Conservation (phyloP, 1,284 basidiomycete genomes). For the Microbotryomycetes sp. region DNA sequence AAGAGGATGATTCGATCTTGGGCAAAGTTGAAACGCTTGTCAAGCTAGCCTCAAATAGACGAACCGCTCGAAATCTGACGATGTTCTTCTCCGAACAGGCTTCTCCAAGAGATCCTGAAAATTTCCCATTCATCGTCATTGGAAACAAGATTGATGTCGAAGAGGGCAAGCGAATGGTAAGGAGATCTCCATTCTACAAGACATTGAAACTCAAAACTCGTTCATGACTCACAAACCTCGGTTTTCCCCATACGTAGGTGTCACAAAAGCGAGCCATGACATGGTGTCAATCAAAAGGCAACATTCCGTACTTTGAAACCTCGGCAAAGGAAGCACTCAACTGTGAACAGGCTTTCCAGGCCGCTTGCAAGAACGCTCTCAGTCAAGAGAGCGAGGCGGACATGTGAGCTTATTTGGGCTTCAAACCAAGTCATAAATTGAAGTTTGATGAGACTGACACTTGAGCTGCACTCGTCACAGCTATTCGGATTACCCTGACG, state of each 20-base stretch:
- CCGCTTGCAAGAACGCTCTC: constrained; percentile 95
- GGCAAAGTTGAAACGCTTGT: too few relatives aligned
- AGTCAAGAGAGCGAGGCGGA: constrained; percentile 96
- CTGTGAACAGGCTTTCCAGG: constrained; percentile 99
- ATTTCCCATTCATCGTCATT: constrained; percentile 96
- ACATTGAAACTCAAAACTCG: constrained; percentile 3
- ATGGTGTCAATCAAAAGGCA: constrained; percentile 99
- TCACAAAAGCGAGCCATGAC: constrained; percentile 99
- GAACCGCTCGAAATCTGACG: too few relatives aligned
- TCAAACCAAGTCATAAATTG: too few relatives aligned
- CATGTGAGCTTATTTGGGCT: constrained; percentile 58
- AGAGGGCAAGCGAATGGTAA: constrained; percentile 93
- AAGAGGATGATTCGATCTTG: too few relatives aligned
- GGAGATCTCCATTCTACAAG: not conserved
- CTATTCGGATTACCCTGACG: constrained; percentile 98
- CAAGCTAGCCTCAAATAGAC: too few relatives aligned
- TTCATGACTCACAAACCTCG: not conserved
- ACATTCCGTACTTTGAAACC: constrained; percentile 99
- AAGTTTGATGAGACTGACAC: not conserved
- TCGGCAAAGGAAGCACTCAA: constrained; percentile 99
- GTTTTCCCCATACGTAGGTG: constrained; percentile 52
- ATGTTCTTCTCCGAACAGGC: constrained; percentile 64
- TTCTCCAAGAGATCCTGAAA: constrained; percentile 95
- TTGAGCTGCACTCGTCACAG: constrained; percentile 51
- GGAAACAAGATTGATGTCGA: constrained; percentile 99